A percentile compares a stretch with the other conserved stretches of the same genome.
Conservation (phyloP, 1,284 basidiomycete genomes). For the Mycena sp. region DNA sequence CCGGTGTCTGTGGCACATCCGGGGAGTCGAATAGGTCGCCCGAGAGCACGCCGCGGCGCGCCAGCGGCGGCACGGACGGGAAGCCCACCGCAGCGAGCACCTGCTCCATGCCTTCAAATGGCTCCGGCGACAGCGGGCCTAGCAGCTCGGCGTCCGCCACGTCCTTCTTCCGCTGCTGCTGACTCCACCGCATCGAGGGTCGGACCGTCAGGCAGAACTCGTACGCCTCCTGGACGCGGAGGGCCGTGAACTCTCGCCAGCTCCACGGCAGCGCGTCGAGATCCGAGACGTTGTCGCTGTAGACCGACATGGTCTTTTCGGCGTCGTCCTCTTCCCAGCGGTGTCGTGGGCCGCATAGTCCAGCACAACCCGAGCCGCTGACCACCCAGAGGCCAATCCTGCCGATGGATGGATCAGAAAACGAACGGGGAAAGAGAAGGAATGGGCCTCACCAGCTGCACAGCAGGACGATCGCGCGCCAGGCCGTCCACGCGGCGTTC, state of each 20-base stretch:
- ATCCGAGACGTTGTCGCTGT: slow-evolving; percentile 58
- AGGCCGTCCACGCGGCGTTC: slow-evolving; percentile 80
- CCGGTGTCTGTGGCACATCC: slow-evolving; percentile 40
- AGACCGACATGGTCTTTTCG: slow-evolving; percentile 64
- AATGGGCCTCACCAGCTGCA: slow-evolving; percentile 65
- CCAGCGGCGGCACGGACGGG: slow-evolving; percentile 56
- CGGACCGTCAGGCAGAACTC: slow-evolving; percentile 78
- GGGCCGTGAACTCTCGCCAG: slow-evolving; percentile 78
- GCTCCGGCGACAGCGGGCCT: slow-evolving; percentile 23
- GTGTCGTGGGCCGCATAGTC: slow-evolving; percentile 82
- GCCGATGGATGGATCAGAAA: background rate
- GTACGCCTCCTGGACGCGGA: slow-evolving; percentile 79
- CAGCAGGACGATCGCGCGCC: slow-evolving; percentile 72
- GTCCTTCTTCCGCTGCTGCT: slow-evolving; percentile 42
- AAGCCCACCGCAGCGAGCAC: slow-evolving; percentile 78
- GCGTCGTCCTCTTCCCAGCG: slow-evolving; percentile 83
- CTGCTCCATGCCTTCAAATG: slow-evolving; percentile 68
- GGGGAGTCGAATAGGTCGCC: slow-evolving; percentile 66
- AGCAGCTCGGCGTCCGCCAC: slow-evolving; percentile 30
- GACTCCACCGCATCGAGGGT: slow-evolving; percentile 44
- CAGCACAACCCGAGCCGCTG: slow-evolving; percentile 77
- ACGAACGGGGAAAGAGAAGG: background rate
- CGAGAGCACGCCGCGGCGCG: slow-evolving; percentile 63
- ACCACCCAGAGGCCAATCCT: slow-evolving; percentile 81
- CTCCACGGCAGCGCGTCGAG: slow-evolving; percentile 70